phyloP scores from a whole-genome alignment of 371 early-diverging fungal species.

The Mortierella sp. region DNA sequence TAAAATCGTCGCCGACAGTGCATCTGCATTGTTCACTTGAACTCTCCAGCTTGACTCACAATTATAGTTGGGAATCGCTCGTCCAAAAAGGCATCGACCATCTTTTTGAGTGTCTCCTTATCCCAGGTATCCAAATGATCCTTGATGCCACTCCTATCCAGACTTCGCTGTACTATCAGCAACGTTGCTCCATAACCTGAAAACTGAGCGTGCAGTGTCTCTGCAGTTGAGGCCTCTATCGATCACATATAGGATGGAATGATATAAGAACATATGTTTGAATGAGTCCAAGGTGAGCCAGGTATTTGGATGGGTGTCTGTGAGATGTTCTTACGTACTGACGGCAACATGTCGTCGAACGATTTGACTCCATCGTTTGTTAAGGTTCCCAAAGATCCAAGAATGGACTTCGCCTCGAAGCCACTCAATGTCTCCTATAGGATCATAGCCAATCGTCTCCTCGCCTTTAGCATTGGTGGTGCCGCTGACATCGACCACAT shows the following conservation, averaged over 20 bases:
- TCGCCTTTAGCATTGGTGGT: constrained; percentile 83
- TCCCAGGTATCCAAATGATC: constrained; percentile 73
- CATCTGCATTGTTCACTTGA: too few relatives aligned
- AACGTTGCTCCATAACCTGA: constrained; percentile 75
- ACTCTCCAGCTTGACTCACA: constrained; percentile 33
- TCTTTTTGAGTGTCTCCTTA: constrained; percentile 59
- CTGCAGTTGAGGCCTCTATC: constrained; percentile 57
- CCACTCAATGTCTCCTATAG: constrained; percentile 86
- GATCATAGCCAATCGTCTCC: constrained; percentile 83
- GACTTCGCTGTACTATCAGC: constrained; percentile 59
- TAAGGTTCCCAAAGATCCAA: constrained; percentile 78
- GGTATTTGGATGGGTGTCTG: too few relatives aligned
- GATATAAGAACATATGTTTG: too few relatives aligned
- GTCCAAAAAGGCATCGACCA: constrained; percentile 78
- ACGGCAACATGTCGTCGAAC: constrained; percentile 72
- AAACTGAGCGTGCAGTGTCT: constrained; percentile 70
- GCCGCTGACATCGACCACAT: constrained; percentile 86
- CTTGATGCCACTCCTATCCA: constrained; percentile 66
- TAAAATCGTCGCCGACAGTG: too few relatives aligned
- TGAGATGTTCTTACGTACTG: constrained; percentile 35
- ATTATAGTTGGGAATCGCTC: constrained; percentile 84
- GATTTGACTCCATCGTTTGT: constrained; percentile 72
- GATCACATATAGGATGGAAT: background rate
- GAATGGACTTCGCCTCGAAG: constrained; percentile 75
- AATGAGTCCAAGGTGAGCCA: too few relatives aligned